These are phyloP conservation scores for Penicillium macrosclerotiorum DNA, from an alignment of 495 filamentous ascomycete genomes.

Conservation along the genomic window DNA sequence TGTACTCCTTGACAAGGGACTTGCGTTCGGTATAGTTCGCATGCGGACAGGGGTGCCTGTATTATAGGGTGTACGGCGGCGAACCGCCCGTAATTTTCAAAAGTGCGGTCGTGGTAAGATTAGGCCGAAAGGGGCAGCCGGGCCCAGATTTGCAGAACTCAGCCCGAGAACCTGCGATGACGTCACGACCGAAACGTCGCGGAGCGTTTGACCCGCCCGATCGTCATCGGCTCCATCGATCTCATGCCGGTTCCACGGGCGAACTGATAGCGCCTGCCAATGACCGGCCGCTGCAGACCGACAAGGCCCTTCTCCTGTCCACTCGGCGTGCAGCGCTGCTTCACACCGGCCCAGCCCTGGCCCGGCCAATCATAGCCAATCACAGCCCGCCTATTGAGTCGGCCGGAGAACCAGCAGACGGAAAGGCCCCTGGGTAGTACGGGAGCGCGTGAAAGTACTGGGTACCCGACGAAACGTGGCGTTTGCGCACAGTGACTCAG, in stretches of 20 bases:
- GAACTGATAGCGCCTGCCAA: constrained; percentile 27
- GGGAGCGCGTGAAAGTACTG: constrained; percentile 7
- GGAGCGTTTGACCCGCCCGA: constrained; percentile 35
- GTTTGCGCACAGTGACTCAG: constrained; percentile 19
- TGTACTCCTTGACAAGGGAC: too few relatives aligned
- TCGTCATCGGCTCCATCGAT: constrained; percentile 45
- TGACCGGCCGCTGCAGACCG: constrained; percentile 15
- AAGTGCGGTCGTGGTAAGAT: not conserved
- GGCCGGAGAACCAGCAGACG: constrained; percentile 2
- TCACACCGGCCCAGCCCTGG: constrained; percentile 19
- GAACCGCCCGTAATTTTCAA: constrained; percentile 27
- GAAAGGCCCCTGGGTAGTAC: not conserved
- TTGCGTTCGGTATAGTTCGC: too few relatives aligned
- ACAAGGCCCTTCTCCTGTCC: constrained; percentile 20
- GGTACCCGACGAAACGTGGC: constrained; percentile 14
- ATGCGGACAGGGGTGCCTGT: too few relatives aligned
- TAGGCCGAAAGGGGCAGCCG: too few relatives aligned
- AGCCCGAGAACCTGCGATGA: constrained; percentile 20
- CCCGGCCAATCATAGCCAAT: constrained; percentile 12
- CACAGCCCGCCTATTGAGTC: not conserved
- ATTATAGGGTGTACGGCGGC: too few relatives aligned
- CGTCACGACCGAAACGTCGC: constrained; percentile 34
- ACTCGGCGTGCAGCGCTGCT: constrained; percentile 22
- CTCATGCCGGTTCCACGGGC: constrained; percentile 33
- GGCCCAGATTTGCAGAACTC: too few relatives aligned